phyloP scores from a whole-genome alignment of 768 basidiomycete species.

The Termitomyces sp. region DNA sequence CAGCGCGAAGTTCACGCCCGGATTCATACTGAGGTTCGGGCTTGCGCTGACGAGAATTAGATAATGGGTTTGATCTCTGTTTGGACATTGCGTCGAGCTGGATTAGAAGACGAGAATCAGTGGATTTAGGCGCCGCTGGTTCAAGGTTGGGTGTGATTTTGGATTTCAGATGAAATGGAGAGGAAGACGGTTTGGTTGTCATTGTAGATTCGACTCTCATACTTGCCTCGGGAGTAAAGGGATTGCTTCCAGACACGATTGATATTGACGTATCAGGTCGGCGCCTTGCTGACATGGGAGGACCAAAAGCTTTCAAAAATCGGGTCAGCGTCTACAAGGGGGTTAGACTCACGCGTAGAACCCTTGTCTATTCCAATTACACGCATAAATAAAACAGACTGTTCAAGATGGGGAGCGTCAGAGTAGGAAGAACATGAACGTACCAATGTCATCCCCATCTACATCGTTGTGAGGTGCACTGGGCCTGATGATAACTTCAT shows the following conservation, averaged over 20 bases:
- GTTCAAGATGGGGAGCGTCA: not conserved
- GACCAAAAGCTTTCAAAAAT: not conserved
- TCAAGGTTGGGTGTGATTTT: not conserved
- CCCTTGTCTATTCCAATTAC: not conserved
- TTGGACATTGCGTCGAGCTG: not conserved
- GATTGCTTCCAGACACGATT: not conserved
- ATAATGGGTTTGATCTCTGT: not conserved
- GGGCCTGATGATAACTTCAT: constrained; percentile 20
- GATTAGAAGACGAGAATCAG: not conserved
- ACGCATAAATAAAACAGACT: not conserved
- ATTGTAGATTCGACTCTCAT: not conserved
- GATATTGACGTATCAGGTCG: not conserved
- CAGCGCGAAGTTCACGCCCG: not conserved
- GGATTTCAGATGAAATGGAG: not conserved
- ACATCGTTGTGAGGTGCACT: not conserved
- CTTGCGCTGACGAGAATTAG: not conserved
- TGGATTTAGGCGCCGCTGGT: not conserved
- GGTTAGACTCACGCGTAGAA: not conserved
- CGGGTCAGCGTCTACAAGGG: not conserved
- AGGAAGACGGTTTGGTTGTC: not conserved
- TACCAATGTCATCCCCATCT: not conserved
- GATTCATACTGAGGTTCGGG: not conserved
- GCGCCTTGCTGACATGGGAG: not conserved
- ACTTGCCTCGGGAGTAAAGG: not conserved
- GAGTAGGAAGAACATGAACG: not conserved